Percentiles rank a stretch among this genome's conserved stretches.
Evolutionary conservation across 2,329 filamentous ascomycete species (phyloP).

Genomic region (Mycogone perniciosa): DNA sequence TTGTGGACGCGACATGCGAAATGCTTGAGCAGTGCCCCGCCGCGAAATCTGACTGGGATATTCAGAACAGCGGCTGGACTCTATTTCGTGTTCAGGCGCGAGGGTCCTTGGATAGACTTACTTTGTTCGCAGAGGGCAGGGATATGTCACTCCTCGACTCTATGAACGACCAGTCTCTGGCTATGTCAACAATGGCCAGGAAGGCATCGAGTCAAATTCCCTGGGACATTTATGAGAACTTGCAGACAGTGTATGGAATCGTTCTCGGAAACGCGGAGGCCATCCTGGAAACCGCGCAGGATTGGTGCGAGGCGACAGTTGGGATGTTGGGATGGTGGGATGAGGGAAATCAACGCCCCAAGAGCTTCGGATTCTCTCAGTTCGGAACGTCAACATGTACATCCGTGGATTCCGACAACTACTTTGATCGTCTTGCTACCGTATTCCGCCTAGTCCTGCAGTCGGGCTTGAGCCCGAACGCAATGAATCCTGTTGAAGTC

Average conservation of each 20-base stretch:
- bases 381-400: slow-evolving; percentile 32
- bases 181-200: slow-evolving; percentile 60
- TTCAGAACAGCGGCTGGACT: slow-evolving; percentile 74
- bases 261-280: slow-evolving; percentile 69
- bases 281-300: slow-evolving; percentile 70
- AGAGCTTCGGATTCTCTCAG: slow-evolving; percentile 34
- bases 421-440: slow-evolving; percentile 65
- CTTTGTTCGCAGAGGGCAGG: slow-evolving; percentile 71
- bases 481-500: slow-evolving; percentile 69
- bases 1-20: slow-evolving; percentile 60
- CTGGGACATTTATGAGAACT: slow-evolving; percentile 82
- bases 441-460: slow-evolving; percentile 63
- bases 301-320: slow-evolving; percentile 87
- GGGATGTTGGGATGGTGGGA: slow-evolving; percentile 90
- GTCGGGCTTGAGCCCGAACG: slow-evolving; percentile 71
- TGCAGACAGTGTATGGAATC: slow-evolving; percentile 75
- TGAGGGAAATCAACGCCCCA: slow-evolving; percentile 53
- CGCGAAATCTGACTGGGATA: slow-evolving; percentile 68
- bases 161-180: slow-evolving; percentile 34
- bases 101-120: slow-evolving; percentile 62
- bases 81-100: slow-evolving; percentile 72
- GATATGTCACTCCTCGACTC: slow-evolving; percentile 38
- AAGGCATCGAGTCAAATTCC: slow-evolving; percentile 82
- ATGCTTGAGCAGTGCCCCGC: slow-evolving; percentile 70
- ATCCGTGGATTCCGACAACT: slow-evolving; percentile 55